Conservation (phyloP, 1,284 basidiomycete genomes). For the Austroboletus sp. region DNA sequence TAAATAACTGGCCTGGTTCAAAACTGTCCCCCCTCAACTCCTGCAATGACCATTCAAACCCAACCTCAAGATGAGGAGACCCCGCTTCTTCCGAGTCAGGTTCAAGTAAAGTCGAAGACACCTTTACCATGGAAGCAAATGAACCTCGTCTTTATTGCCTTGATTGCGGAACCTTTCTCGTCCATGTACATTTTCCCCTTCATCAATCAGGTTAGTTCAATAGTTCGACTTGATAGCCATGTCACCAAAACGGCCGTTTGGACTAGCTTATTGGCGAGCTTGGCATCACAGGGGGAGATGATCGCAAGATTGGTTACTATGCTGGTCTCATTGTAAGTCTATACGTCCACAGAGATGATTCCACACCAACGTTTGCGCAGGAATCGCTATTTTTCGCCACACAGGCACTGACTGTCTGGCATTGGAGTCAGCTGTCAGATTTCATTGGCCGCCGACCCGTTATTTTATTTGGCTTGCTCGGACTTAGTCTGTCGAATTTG, state of each 20-base stretch:
- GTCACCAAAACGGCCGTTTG: constrained; percentile 6
- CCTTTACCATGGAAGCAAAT: constrained; percentile 25
- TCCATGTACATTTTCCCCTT: constrained; percentile 26
- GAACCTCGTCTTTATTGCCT: constrained; percentile 12
- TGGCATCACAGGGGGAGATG: constrained; percentile 39
- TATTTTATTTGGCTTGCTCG: constrained; percentile 58
- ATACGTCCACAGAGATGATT: background rate
- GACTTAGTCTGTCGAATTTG: constrained; percentile 61
- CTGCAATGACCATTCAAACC: constrained; percentile 5
- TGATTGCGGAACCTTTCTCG: constrained; percentile 24
- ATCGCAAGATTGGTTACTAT: constrained; percentile 58
- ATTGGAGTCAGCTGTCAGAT: constrained; percentile 71
- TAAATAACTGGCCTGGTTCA: too few relatives aligned
- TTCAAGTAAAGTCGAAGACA: constrained; percentile 17
- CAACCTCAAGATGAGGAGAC: constrained; percentile 18
- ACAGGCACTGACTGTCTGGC: constrained; percentile 53
- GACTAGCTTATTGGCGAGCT: constrained; percentile 13
- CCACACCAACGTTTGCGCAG: constrained; percentile 32
- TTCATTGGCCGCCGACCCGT: constrained; percentile 66
- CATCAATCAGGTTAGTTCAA: background rate
- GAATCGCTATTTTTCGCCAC: constrained; percentile 44
- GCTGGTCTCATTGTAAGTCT: constrained; percentile 53
- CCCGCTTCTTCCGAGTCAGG: constrained; percentile 12
- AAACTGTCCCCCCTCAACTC: background rate
- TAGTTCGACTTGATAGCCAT: constrained; percentile 21